These are phyloP conservation scores for Aspergillus udagawae DNA, from an alignment of 2,329 filamentous ascomycete genomes.

Conservation along the genomic window DNA sequence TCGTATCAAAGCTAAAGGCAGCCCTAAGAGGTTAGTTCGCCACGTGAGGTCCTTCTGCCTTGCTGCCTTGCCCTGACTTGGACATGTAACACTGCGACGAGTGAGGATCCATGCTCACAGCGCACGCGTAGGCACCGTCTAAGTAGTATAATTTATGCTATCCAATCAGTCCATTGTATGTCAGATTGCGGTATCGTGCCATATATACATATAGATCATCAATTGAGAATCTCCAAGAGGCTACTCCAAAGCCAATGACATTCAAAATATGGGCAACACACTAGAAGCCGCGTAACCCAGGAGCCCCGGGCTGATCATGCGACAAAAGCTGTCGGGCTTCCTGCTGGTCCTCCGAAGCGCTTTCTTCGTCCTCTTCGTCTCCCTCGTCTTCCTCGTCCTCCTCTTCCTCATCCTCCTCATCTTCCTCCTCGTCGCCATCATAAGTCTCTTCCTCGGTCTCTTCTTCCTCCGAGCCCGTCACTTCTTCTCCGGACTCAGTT, in stretches of 20 bases:
- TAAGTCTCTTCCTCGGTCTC: slow-evolving; percentile 49
- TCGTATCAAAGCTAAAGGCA: not conserved
- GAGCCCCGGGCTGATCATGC: not conserved
- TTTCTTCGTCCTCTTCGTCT: slow-evolving; percentile 40
- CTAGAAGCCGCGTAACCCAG: not conserved
- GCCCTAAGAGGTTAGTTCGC: not conserved
- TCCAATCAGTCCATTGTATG: not conserved
- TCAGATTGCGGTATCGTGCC: not conserved
- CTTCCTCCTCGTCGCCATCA: slow-evolving; percentile 43
- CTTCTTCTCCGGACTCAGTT: slow-evolving; percentile 49
- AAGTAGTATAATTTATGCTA: not conserved
- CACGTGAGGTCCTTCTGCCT: not conserved
- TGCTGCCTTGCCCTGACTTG: not conserved
- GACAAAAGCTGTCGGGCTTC: slow-evolving; percentile 21
- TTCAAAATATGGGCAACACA: not conserved
- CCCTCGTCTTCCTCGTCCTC: slow-evolving; percentile 48
- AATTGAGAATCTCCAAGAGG: not conserved
- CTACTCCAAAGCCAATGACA: not conserved
- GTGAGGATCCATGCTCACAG: not conserved
- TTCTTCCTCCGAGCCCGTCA: slow-evolving; percentile 50
- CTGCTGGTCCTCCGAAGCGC: slow-evolving; percentile 45
- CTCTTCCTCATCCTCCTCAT: slow-evolving; percentile 29
- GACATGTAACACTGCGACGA: not conserved
- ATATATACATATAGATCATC: not conserved
- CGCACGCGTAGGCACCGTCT: not conserved